Base-by-base conservation (phyloP, 1,284 basidiomycete genomes). In the Irpex lacteus region DNA sequence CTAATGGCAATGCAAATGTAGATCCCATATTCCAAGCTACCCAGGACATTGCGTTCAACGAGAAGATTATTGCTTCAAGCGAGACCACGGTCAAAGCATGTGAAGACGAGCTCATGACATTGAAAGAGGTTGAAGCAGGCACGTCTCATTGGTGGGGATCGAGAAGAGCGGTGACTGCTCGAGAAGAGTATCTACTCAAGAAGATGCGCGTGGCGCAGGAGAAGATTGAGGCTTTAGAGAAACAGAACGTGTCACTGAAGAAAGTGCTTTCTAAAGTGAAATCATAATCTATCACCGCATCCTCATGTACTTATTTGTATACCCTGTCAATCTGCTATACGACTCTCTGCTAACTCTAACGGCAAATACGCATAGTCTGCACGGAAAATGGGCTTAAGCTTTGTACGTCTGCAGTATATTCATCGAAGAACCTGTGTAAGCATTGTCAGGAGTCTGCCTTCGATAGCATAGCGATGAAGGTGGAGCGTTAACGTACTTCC, bases 1-100 rank as follows among this genome's bases (percentile, higher is more conserved):
- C 40, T 15, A 44, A 44, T 44, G 15, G 40, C 40, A 44, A 44
- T 9, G 15, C 15, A 44, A 44, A 26, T 47, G 37, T 62, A 91
- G 96, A 98, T 73, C 75, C 82, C 1, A 80, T 92, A 50, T 98
- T 98, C 81, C 81, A 82, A 69, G 93, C 95, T 1, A 88, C 85
- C 0, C 92, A 94, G 76, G 92, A 95, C 67, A 90, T 96, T 66
- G 83, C 86, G 21, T 87, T 87, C 75, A 96, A 96, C 74, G 84
- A 88, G 61, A 89, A 87, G 63, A 74, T 90, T 0, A 92, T 96
- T 62, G 78, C 87, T 7, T 79, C 81, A 36, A 82, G 88, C 0
- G 91, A 95, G 67, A 77, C 74, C 15, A 89, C 82, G 3, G 83
- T 98, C 70, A 83, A 84, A 63, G 72, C 82, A 1, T 92, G 88